A percentile compares a stretch with the other conserved stretches of the same genome.
Evolutionary conservation across 2,329 filamentous ascomycete species (phyloP).

Genomic region (Phyllosticta capitalensis): DNA sequence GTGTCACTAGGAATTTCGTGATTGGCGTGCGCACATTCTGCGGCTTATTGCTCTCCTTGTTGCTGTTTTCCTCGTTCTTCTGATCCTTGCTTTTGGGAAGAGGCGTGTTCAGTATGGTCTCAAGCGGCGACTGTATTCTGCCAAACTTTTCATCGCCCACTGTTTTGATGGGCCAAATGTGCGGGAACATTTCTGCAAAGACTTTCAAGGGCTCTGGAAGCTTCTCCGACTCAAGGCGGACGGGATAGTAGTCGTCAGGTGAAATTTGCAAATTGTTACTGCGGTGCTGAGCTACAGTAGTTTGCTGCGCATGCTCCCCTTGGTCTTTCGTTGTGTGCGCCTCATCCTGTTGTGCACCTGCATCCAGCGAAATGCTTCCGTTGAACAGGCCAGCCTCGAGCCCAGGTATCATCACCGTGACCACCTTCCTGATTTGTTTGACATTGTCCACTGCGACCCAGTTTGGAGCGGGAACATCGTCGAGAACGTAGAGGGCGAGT

Average conservation of each 20-base stretch:
- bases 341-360: background rate
- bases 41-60: slow-evolving; percentile 35
- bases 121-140: slow-evolving; percentile 77
- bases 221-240: slow-evolving; percentile 30
- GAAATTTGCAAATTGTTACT: slow-evolving; percentile 24
- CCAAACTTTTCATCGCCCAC: slow-evolving; percentile 75
- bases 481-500: slow-evolving; percentile 50
- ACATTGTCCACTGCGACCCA: slow-evolving; percentile 53
- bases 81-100: slow-evolving; percentile 60
- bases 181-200: slow-evolving; percentile 72
- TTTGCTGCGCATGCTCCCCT: background rate
- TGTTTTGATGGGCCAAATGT: slow-evolving; percentile 81
- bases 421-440: slow-evolving; percentile 57
- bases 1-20: slow-evolving; percentile 63
- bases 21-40: slow-evolving; percentile 69
- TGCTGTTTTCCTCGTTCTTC: slow-evolving; percentile 55
- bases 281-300: slow-evolving; percentile 14
- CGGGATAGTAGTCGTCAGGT: slow-evolving; percentile 42
- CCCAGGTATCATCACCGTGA: slow-evolving; percentile 85
- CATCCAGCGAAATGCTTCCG: slow-evolving; percentile 35
- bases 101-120: slow-evolving; percentile 71
- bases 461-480: slow-evolving; percentile 47
- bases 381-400: slow-evolving; percentile 86
- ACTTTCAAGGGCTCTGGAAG: slow-evolving; percentile 42
- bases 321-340: slow-evolving; percentile 1